A percentile compares a stretch with the other conserved stretches of the same genome.
Evolutionary conservation across 192 early-diverging fungal species (phyloP).

Genomic region (Backusella macrospora): DNA sequence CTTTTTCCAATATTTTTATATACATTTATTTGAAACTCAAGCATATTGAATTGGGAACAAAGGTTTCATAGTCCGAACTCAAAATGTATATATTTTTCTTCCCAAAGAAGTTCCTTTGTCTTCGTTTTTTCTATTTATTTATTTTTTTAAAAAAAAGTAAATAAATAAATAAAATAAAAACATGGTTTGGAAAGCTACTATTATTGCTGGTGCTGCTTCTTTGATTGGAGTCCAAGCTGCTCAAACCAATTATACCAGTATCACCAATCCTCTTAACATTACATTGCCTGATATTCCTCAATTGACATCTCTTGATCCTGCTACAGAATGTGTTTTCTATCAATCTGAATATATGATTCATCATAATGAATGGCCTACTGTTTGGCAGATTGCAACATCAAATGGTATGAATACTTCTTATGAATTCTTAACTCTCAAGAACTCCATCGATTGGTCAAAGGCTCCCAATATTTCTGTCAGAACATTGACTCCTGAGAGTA

Average conservation of each 20-base stretch:
- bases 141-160: neutral
- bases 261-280: slow-evolving; percentile 27
- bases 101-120: no score
- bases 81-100: neutral
- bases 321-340: slow-evolving; percentile 27
- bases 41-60: neutral
- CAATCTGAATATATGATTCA: slow-evolving; percentile 7
- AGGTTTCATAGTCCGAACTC: neutral
- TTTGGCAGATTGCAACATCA: slow-evolving; percentile 15
- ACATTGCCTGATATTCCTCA: slow-evolving; percentile 37
- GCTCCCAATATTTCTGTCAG: slow-evolving; percentile 38
- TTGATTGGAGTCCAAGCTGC: slow-evolving; percentile 16
- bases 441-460: slow-evolving; percentile 43
- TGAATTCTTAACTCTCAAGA: slow-evolving; percentile 38
- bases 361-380: slow-evolving; percentile 22
- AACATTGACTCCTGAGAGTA: slow-evolving; percentile 21
- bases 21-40: slow-evolving; percentile 11
- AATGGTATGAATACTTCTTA: slow-evolving; percentile 32
- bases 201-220: neutral
- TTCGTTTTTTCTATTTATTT: neutral
- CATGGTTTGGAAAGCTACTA: slow-evolving; percentile 18
- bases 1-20: neutral
- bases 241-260: slow-evolving; percentile 7
- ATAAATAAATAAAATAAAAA: no score
- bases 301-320: slow-evolving; percentile 33